Evolutionary conservation across 129 eudicot genomes (phyloP), one percentile per base, ranked within the genome.

Genomic region (Gnaphalium uliginosum): DNA sequence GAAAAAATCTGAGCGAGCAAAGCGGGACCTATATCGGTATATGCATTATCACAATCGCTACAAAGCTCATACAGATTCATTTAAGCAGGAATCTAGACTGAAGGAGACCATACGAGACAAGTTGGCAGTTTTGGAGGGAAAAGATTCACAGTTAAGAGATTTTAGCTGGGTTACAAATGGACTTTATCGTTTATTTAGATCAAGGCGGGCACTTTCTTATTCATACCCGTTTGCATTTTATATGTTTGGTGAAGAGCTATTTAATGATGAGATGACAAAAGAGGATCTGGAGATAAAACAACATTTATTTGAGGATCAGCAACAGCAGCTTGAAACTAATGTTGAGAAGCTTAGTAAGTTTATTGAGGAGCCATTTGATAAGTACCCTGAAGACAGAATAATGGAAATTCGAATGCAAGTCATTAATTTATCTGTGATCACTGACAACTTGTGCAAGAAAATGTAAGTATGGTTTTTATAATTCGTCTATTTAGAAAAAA

Each of bases 141-240:
- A 76, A 60, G 96, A 90, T 63, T 82, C 90, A 37, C 78, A 53
- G 61, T 78, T 87, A 51, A 83, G 96, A 68, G 97, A 94, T 84
- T 88, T 94, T 79, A 94, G 88, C 74, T 94, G 98, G 98, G 90
- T 94, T 53, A 88, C 97, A 60, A 90, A 90, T 74, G 98, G 97
- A 65, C 96, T 90, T 8, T 84, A 84, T 74, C 86, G 96, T 68
- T 83, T 94, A 61, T 94, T 94, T 79, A 83, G 98, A 83, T 94
- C 98, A 39, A 84, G 98, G 71, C 86, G 97, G 13, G 88, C 95
- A 43, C 93, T 90, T 79, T 90, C 98, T 0, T 94, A 87, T 76
- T 90, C 98, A 0, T 94, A 94, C 79, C 98, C 97, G 0, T 94
- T 94, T 84, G 98, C 98, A 17, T 94, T 76, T 81, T 94, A 94